Evolutionary conservation across 805 yeast genomes (phyloP).

Genomic region (Candida sithepensis): DNA sequence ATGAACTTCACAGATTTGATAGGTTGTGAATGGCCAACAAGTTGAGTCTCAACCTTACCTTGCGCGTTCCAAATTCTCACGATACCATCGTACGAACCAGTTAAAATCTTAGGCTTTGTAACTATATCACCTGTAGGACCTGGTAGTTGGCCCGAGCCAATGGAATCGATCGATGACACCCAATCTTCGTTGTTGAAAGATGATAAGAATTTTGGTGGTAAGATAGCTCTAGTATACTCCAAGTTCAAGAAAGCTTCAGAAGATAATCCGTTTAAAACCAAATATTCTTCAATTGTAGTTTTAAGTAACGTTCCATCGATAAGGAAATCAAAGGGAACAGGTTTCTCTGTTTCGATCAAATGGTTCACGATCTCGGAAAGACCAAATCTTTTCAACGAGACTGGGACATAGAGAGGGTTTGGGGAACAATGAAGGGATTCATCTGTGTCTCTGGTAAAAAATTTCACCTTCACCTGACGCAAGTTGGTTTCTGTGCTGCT

Average conservation of each 20-base stretch:
- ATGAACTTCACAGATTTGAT: slow-evolving; percentile 81
- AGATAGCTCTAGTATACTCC: slow-evolving; percentile 87
- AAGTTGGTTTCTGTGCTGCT: slow-evolving; percentile 5
- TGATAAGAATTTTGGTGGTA: slow-evolving; percentile 91
- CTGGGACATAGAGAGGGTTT: slow-evolving; percentile 85
- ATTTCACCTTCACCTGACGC: slow-evolving; percentile 68
- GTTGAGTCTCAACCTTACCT: slow-evolving; percentile 76
- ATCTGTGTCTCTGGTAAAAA: slow-evolving; percentile 83
- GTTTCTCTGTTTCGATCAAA: slow-evolving; percentile 55
- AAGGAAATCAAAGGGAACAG: slow-evolving; percentile 90
- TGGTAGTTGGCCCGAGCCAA: slow-evolving; percentile 29
- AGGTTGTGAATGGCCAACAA: slow-evolving; percentile 86
- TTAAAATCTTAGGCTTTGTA: slow-evolving; percentile 58
- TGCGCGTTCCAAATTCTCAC: slow-evolving; percentile 84
- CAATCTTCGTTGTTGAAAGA: slow-evolving; percentile 93
- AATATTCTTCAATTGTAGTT: slow-evolving; percentile 74
- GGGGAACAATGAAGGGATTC: slow-evolving; percentile 68
- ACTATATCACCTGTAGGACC: slow-evolving; percentile 24
- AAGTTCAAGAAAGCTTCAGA: slow-evolving; percentile 73
- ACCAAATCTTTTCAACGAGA: slow-evolving; percentile 81
- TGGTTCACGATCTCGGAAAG: slow-evolving; percentile 94
- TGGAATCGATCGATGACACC: slow-evolving; percentile 72
- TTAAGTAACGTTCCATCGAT: slow-evolving; percentile 81
- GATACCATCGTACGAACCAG: slow-evolving; percentile 93
- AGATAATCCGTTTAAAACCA: slow-evolving; percentile 72